phyloP scores from a whole-genome alignment of 257 asterid species.

The Fraxinus quadrangulata region DNA sequence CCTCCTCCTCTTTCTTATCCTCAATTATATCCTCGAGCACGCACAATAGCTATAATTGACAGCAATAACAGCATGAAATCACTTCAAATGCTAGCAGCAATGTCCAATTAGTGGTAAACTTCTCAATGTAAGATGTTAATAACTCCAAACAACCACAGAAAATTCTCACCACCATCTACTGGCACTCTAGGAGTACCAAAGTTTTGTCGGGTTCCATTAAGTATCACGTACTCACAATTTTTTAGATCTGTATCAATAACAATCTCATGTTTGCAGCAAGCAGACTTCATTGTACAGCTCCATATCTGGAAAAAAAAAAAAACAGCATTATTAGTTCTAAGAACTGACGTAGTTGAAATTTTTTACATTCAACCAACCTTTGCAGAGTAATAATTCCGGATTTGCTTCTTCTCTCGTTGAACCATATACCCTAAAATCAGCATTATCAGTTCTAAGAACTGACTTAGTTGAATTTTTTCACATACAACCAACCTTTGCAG shows the following conservation, averaged over 20 bases:
- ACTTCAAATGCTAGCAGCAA: background rate
- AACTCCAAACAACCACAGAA: background rate
- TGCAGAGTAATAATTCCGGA: conserved; percentile 54
- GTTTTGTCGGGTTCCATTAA: conserved; percentile 78
- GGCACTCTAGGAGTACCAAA: conserved; percentile 48
- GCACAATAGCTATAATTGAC: no score
- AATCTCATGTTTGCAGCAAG: conserved; percentile 90
- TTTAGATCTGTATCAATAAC: conserved; percentile 83
- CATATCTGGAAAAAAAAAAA: conserved; percentile 77
- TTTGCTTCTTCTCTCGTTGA: no score
- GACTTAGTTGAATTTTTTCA: background rate
- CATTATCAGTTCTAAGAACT: background rate
- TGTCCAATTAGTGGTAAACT: background rate
- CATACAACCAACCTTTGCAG: conserved; percentile 60
- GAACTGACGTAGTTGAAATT: background rate
- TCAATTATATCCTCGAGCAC: no score
- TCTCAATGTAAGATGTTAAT: no score
- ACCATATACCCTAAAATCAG: background rate
- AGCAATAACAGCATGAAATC: no score
- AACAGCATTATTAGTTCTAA: background rate
- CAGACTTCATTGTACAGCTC: conserved; percentile 94
- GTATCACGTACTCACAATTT: conserved; percentile 69
- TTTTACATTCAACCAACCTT: conserved; percentile 44
- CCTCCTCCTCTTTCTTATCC: no score
- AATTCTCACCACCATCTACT: conserved; percentile 63